Percentiles rank a stretch among this genome's conserved stretches.
phyloP scores from a whole-genome alignment of 2,329 filamentous ascomycete genomes.

The Sarocladium kiliense region DNA sequence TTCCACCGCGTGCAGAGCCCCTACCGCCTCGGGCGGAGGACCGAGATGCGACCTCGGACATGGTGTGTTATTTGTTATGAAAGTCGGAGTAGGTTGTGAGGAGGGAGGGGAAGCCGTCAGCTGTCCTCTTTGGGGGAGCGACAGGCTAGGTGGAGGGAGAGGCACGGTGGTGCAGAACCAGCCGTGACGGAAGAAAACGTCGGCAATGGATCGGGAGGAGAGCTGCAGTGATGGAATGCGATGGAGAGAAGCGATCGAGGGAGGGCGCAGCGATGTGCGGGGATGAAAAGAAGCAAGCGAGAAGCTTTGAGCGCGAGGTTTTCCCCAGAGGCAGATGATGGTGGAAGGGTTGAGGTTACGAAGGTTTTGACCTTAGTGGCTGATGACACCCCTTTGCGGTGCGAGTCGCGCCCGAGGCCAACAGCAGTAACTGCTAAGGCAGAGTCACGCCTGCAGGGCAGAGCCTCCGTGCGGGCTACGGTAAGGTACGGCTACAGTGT shows the following conservation, averaged over 20 bases:
- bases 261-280: conserved; percentile 8
- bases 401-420: not conserved
- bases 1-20: conserved; percentile 82
- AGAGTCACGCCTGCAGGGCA: not conserved
- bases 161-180: conserved; percentile 10
- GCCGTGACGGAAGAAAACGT: conserved; percentile 8
- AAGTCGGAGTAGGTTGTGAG: conserved; percentile 16
- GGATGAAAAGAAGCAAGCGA: conserved; percentile 13
- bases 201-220: conserved; percentile 7
- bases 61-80: conserved; percentile 36
- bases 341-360: conserved; percentile 28
- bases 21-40: conserved; percentile 80
- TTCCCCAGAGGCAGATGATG: conserved; percentile 8
- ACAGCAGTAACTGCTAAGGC: not conserved
- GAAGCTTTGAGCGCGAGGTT: conserved; percentile 6
- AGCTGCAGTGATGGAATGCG: conserved; percentile 5
- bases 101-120: conserved; percentile 27
- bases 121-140: conserved; percentile 28
- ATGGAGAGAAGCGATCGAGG: conserved; percentile 2
- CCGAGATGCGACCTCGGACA: conserved; percentile 94
- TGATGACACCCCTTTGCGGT: conserved; percentile 8
- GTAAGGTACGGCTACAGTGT: not conserved
- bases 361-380: conserved; percentile 29
- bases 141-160: conserved; percentile 11
- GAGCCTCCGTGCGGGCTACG: not conserved